phyloP scores from a whole-genome alignment of 2,329 filamentous ascomycete genomes.

The Talaromyces sp. region DNA sequence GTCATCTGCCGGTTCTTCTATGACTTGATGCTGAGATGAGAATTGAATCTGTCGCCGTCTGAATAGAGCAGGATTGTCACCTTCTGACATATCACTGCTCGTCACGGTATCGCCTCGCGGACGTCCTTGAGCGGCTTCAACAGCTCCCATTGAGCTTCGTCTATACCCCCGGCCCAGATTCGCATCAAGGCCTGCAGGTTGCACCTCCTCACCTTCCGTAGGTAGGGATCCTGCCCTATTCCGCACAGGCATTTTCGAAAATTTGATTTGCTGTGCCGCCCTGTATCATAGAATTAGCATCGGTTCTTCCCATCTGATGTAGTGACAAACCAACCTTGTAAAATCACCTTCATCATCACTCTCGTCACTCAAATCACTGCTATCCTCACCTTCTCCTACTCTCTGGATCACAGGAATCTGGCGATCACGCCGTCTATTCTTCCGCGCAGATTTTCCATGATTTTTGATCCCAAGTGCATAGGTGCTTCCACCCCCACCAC shows the following conservation, averaged over 20 bases:
- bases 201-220: slow-evolving; percentile 58
- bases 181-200: slow-evolving; percentile 55
- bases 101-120: slow-evolving; percentile 61
- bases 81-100: slow-evolving; percentile 65
- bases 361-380: slow-evolving; percentile 64
- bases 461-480: slow-evolving; percentile 54
- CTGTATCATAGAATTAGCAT: slow-evolving; percentile 34
- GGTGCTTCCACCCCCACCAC: slow-evolving; percentile 47
- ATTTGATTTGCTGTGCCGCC: slow-evolving; percentile 86
- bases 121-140: slow-evolving; percentile 53
- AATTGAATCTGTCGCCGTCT: slow-evolving; percentile 53
- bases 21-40: slow-evolving; percentile 35
- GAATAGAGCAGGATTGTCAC: slow-evolving; percentile 55
- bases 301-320: not conserved
- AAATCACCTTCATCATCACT: slow-evolving; percentile 61
- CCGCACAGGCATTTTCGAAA: slow-evolving; percentile 90
- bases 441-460: slow-evolving; percentile 30
- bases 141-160: slow-evolving; percentile 55
- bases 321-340: slow-evolving; percentile 29
- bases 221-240: slow-evolving; percentile 86
- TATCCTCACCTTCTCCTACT: slow-evolving; percentile 61
- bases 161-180: slow-evolving; percentile 48
- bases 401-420: slow-evolving; percentile 51
- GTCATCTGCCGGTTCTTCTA: slow-evolving; percentile 30
- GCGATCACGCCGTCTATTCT: slow-evolving; percentile 35